phyloP scores from a whole-genome alignment of 2,329 filamentous ascomycete species.

The Aschersonia sp. region DNA sequence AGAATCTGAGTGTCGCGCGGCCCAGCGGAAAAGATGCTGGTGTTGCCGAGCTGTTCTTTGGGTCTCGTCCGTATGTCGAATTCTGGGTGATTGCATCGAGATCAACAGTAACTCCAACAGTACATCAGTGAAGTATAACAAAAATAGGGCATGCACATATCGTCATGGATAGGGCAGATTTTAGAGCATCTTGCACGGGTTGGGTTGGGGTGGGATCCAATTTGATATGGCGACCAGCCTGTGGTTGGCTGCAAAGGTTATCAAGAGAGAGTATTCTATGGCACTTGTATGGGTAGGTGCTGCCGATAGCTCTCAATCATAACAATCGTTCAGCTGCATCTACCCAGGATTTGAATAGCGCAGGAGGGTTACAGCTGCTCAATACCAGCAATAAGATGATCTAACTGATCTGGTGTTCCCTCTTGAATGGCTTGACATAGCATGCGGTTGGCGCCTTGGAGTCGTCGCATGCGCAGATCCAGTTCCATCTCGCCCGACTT shows the following conservation, averaged over 20 bases:
- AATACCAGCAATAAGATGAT: slow-evolving; percentile 38
- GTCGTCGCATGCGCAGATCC: slow-evolving; percentile 47
- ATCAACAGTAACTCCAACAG: neutral
- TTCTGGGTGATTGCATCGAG: neutral
- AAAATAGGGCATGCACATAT: neutral
- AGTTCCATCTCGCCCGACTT: slow-evolving; percentile 74
- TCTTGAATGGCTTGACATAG: slow-evolving; percentile 24
- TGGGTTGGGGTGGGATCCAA: neutral
- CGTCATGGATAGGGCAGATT: neutral
- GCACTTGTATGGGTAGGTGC: neutral
- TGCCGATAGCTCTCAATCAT: neutral
- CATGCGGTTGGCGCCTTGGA: slow-evolving; percentile 33
- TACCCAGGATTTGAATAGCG: neutral
- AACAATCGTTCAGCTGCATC: neutral
- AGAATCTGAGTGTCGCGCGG: too few relatives aligned
- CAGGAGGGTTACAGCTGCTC: slow-evolving; percentile 36
- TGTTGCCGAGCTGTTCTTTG: neutral
- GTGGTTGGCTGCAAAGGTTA: neutral
- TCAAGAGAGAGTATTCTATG: neutral
- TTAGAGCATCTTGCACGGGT: neutral
- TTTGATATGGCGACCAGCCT: too few relatives aligned
- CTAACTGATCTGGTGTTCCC: slow-evolving; percentile 24
- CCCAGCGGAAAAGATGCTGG: too few relatives aligned
- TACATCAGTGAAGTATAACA: neutral
- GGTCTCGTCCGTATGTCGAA: neutral